Percentiles rank a stretch among this genome's conserved stretches.
Conservation (phyloP, 2,329 filamentous ascomycete genomes). For the Pyricularia sp. region DNA sequence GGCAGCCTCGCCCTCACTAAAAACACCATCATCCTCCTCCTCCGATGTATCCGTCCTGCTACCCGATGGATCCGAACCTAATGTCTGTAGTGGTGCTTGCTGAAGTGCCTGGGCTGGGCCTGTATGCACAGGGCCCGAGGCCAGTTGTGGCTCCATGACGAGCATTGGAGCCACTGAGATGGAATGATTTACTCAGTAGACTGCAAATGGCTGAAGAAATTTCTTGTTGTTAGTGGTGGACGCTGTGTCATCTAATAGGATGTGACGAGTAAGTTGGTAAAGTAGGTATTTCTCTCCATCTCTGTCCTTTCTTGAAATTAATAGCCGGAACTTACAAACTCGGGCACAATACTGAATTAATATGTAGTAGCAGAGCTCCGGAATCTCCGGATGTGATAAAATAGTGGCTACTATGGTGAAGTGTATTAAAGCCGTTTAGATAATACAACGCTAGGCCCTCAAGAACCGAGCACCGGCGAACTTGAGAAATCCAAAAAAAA, state of each 20-base stretch:
- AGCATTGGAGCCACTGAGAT: neutral
- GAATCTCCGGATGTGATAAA: neutral
- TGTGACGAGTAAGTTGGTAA: too few relatives aligned
- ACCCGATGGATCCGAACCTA: neutral
- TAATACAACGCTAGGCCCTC: neutral
- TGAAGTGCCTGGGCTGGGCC: neutral
- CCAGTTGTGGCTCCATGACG: neutral
- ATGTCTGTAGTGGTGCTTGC: neutral
- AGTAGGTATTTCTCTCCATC: too few relatives aligned
- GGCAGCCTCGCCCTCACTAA: slow-evolving; percentile 31
- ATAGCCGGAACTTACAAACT: neutral
- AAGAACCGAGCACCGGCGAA: neutral
- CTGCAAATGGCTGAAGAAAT: neutral
- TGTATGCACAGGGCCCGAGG: neutral
- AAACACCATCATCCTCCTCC: neutral
- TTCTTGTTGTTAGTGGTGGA: neutral
- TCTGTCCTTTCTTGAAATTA: too few relatives aligned
- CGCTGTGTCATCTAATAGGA: neutral
- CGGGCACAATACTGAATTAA: neutral
- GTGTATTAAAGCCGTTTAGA: neutral
- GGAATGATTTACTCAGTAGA: neutral
- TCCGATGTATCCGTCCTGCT: neutral
- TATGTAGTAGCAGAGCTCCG: neutral
- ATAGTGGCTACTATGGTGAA: neutral
- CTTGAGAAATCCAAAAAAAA: neutral